These are phyloP conservation scores for Phytophthora melonis DNA, from an alignment of 352 stramenopile genomes.

Conservation along the genomic window DNA sequence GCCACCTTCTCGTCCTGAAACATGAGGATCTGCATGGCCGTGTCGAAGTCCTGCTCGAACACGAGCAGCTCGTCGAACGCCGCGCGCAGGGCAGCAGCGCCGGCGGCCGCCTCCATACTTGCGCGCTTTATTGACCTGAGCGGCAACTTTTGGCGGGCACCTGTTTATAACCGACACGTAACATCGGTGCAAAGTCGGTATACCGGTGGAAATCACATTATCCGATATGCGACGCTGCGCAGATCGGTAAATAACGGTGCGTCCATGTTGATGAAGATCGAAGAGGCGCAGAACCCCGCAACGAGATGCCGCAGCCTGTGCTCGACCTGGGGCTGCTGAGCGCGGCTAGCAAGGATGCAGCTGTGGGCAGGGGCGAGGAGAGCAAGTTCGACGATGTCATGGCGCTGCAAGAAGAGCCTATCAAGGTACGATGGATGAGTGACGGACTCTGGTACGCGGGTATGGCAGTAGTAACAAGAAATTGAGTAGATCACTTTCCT, in stretches of 20 bases:
- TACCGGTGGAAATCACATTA: no score
- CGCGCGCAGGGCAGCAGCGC: constrained; percentile 4
- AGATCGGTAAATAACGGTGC: neutral
- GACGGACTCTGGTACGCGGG: no score
- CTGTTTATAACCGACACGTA: no score
- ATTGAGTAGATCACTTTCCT: constrained; percentile 67
- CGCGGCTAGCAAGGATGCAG: constrained; percentile 32
- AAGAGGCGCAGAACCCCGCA: constrained; percentile 19
- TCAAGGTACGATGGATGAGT: constrained; percentile 38
- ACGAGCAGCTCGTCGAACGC: constrained; percentile 50
- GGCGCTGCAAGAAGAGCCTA: constrained; percentile 64
- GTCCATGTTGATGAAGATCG: constrained; percentile 13
- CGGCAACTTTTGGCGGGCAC: constrained; percentile 23
- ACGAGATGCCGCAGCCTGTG: constrained; percentile 37
- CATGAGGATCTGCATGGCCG: constrained; percentile 70
- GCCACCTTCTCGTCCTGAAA: constrained; percentile 61
- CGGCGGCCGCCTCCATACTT: constrained; percentile 13
- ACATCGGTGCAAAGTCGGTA: no score
- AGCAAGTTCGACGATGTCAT: constrained; percentile 71
- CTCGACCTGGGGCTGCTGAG: constrained; percentile 36
- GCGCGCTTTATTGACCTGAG: neutral
- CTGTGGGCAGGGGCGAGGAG: constrained; percentile 32
- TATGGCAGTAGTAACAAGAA: no score
- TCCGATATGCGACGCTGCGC: no score
- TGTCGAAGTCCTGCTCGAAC: constrained; percentile 76